A percentile compares a stretch with the other conserved stretches of the same genome.
These are phyloP conservation scores for Fraxinus velutina DNA, from an alignment of 305 asterid species.

Conservation along the genomic window DNA sequence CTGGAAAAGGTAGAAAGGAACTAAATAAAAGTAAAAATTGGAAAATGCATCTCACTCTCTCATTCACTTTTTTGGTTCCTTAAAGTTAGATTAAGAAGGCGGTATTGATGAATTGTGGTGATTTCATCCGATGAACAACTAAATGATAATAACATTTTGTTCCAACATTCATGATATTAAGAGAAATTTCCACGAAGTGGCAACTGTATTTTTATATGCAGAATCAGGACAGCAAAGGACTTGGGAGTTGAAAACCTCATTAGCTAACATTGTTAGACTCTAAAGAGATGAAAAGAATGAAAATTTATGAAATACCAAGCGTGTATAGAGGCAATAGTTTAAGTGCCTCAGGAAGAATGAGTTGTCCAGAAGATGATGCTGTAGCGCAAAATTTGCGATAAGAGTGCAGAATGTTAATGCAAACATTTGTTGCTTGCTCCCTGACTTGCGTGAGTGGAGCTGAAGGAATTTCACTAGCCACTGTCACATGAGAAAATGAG, in stretches of 20 bases:
- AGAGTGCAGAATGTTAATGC: constrained; percentile 72
- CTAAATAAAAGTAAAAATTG: background rate
- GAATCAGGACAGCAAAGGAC: background rate
- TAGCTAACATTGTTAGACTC: background rate
- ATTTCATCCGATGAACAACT: background rate
- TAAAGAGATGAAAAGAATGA: background rate
- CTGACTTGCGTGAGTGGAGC: constrained; percentile 64
- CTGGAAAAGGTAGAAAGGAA: constrained; percentile 36
- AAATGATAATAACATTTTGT: background rate
- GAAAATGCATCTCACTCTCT: background rate
- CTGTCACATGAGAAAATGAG: constrained; percentile 39
- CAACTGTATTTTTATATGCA: background rate
- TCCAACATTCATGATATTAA: background rate
- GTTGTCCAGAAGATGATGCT: constrained; percentile 75
- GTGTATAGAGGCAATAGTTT: constrained; percentile 75
- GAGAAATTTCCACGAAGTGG: background rate
- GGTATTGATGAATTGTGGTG: background rate
- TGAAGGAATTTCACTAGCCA: constrained; percentile 74
- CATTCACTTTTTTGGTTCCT: background rate
- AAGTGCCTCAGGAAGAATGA: constrained; percentile 85
- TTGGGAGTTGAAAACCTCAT: background rate
- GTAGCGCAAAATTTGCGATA: constrained; percentile 82
- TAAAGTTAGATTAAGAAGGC: background rate
- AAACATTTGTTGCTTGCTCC: constrained; percentile 68
- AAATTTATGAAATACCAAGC: constrained; percentile 50